Evolutionary conservation across 1,284 basidiomycete species (phyloP).

Genomic region (Singerocomus inundabilis): DNA sequence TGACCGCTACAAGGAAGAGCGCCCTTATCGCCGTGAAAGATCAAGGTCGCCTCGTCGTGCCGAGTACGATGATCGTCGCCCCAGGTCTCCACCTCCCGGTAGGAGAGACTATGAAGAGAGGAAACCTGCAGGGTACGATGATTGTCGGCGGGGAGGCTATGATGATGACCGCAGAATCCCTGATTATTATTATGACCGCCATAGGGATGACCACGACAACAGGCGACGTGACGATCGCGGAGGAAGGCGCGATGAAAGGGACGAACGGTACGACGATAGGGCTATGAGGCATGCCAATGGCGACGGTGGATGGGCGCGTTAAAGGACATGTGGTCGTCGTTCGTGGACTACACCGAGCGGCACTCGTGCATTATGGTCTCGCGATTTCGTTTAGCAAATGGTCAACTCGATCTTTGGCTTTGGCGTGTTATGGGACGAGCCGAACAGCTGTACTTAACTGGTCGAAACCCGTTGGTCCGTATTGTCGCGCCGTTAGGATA

Average conservation of each 20-base stretch:
- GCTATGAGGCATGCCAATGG: slow-evolving; percentile 67
- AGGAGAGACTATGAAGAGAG: slow-evolving; percentile 74
- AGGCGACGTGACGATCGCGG: slow-evolving; percentile 60
- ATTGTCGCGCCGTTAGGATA: slow-evolving; percentile 34
- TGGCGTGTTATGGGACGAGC: slow-evolving; percentile 39
- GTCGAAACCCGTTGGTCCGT: slow-evolving; percentile 40
- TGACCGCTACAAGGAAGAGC: slow-evolving; percentile 51
- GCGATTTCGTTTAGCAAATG: slow-evolving; percentile 38
- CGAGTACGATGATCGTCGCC: slow-evolving; percentile 67
- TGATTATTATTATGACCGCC: slow-evolving; percentile 77
- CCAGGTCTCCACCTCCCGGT: slow-evolving; percentile 70
- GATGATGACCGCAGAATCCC: slow-evolving; percentile 73
- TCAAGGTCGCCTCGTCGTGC: slow-evolving; percentile 69
- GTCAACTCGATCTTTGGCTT: slow-evolving; percentile 40
- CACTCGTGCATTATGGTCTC: slow-evolving; percentile 45
- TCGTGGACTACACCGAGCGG: slow-evolving; percentile 42
- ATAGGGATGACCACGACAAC: slow-evolving; percentile 64
- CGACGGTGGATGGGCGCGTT: slow-evolving; percentile 69
- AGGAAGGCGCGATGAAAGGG: slow-evolving; percentile 74
- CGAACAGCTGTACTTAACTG: slow-evolving; percentile 41
- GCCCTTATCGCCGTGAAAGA: slow-evolving; percentile 58
- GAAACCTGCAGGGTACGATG: slow-evolving; percentile 84
- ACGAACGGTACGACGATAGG: slow-evolving; percentile 72
- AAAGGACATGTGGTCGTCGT: slow-evolving; percentile 41
- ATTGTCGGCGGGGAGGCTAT: slow-evolving; percentile 68